Evolutionary conservation across 1,284 basidiomycete genomes (phyloP).

Genomic region (Cutaneotrichosporon cavernicola): DNA sequence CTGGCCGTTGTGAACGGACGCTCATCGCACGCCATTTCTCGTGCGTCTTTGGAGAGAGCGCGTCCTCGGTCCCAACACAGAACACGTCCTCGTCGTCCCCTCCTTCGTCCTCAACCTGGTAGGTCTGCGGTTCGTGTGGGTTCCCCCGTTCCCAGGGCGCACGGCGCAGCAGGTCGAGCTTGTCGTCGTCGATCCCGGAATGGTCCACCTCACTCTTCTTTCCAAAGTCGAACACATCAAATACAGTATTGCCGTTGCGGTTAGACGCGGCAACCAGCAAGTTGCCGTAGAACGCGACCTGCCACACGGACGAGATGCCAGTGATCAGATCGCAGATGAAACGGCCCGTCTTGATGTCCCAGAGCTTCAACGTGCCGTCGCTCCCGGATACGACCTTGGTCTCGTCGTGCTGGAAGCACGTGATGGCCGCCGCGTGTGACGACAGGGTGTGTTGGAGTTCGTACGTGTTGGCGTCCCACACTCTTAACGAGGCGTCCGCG

Average conservation of each 20-base stretch:
- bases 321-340: constrained; percentile 81
- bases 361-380: constrained; percentile 95
- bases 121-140: constrained; percentile 37
- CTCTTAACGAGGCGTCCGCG: constrained; percentile 84
- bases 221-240: constrained; percentile 52
- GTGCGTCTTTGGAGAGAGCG: constrained; percentile 4
- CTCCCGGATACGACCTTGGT: constrained; percentile 90
- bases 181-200: constrained; percentile 42
- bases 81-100: constrained; percentile 10
- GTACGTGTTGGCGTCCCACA: constrained; percentile 85
- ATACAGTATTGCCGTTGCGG: constrained; percentile 66
- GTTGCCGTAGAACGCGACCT: constrained; percentile 86
- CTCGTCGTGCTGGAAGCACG: constrained; percentile 96
- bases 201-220: constrained; percentile 18
- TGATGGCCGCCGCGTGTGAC: constrained; percentile 89
- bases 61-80: background rate
- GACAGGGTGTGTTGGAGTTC: constrained; percentile 74
- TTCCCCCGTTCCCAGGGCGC: constrained; percentile 44
- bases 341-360: constrained; percentile 82
- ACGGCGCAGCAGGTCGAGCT: constrained; percentile 37
- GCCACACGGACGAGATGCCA: constrained; percentile 89
- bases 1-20: constrained; percentile 4
- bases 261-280: constrained; percentile 92
- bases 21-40: constrained; percentile 14
- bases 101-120: constrained; percentile 31